Evolutionary conservation across 1,284 basidiomycete species (phyloP), one percentile per base, ranked within the genome.

Genomic region (Boletus sp.): DNA sequence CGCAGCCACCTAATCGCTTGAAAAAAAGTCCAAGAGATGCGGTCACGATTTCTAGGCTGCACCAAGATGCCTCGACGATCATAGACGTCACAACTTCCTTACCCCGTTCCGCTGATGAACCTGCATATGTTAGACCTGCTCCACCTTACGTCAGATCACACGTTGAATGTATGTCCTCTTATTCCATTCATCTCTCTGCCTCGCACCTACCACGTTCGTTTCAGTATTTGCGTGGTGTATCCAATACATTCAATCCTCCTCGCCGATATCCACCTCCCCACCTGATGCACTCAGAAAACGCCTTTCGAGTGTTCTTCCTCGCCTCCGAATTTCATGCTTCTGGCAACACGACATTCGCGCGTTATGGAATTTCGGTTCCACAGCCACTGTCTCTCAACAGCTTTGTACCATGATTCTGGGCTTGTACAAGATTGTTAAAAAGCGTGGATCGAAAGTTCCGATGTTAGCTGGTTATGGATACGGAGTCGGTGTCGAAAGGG

Each of bases 281-380:
- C 62, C 71, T 57, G 61, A 74, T 54, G 66, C 70, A 49, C 65
- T 57, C 56, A 55, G 66, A 61, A 66, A 44, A 62, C 66, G 52
- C n/a, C 53, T 68, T 36, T 66, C 62, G 5, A 50, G 46, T 23
- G 51, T 17, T 36, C 39, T 58, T 46, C 65, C 63, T n/a, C 69
- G 72, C 51, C 69, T 93, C 20, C 82, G 88, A 19, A 80, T 96
- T 49, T 94, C 91, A 1, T 91, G 89, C 59, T 95, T 95, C 66
- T 97, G 92, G 91, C 90, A 94, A 58, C 95, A 97, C 71, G 89
- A 96, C 68, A 80, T 97, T n/a, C 86, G 88, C 53, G 82, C 91
- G 0, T 70, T 91, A 12, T 95, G 91, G 91, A 87, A 82, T 35
- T 79, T 92, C 42, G 81, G 81, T 8, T 80, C 81, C 0, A 72